Percentiles rank a stretch among this genome's conserved stretches.
Evolutionary conservation across 352 stramenopile genomes (phyloP).

Genomic region (Pythium myriotylum): DNA sequence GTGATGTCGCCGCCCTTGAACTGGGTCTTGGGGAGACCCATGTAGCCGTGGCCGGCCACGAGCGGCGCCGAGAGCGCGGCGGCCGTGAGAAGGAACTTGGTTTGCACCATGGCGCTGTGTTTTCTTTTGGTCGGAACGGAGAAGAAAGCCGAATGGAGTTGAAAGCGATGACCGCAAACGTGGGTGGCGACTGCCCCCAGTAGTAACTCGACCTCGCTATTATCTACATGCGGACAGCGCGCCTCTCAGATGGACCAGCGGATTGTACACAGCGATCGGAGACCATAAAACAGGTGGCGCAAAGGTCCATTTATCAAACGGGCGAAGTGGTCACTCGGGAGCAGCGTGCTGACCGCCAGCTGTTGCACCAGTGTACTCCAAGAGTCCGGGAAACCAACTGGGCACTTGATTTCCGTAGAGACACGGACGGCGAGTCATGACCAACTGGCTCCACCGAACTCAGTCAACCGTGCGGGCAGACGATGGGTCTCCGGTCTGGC

Average conservation of each 20-base stretch:
- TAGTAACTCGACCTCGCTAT: no score
- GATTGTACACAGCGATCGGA: no score
- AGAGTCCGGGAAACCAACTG: slow-evolving; percentile 15
- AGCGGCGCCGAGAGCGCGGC: slow-evolving; percentile 16
- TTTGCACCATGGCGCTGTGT: slow-evolving; percentile 9
- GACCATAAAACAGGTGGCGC: no score
- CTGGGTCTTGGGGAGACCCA: slow-evolving; percentile 6
- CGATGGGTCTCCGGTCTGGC: neutral
- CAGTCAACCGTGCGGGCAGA: neutral
- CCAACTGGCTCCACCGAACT: slow-evolving; percentile 6
- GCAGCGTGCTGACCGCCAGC: neutral
- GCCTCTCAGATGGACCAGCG: no score
- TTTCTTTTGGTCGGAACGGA: slow-evolving; percentile 3
- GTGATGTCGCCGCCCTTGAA: slow-evolving; percentile 6
- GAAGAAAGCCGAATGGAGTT: slow-evolving; percentile 20
- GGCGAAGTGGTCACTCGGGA: neutral
- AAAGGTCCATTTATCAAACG: no score
- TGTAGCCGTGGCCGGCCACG: slow-evolving; percentile 19
- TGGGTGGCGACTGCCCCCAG: no score
- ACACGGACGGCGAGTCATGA: neutral
- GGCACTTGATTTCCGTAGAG: slow-evolving; percentile 2
- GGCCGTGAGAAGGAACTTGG: slow-evolving; percentile 11
- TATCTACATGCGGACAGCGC: slow-evolving; percentile 2
- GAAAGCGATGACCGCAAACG: neutral
- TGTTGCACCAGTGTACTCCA: neutral